A percentile compares a stretch with the other conserved stretches of the same genome.
Evolutionary conservation across 2,329 filamentous ascomycete species (phyloP).

Genomic region (Dothistroma pini): DNA sequence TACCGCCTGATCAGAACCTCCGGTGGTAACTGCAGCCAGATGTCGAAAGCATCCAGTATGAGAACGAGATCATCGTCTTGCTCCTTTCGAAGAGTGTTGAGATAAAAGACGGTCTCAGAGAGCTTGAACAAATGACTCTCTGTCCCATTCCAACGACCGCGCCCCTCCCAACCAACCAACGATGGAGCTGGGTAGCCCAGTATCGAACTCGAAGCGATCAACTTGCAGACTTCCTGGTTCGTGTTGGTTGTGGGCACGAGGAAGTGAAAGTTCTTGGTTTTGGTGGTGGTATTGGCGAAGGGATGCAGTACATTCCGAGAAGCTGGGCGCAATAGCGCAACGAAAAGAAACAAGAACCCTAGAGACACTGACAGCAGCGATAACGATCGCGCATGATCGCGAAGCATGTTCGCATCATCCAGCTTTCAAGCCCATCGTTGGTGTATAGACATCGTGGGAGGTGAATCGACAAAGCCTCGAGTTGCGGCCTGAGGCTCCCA

Average conservation of each 20-base stretch:
- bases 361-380: too few relatives aligned
- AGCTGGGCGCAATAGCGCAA: too few relatives aligned
- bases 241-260: constrained; percentile 1
- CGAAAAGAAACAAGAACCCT: too few relatives aligned
- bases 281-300: too few relatives aligned
- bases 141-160: constrained; percentile 13
- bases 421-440: too few relatives aligned
- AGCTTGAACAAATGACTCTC: constrained; percentile 19
- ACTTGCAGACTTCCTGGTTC: constrained; percentile 8
- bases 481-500: too few relatives aligned
- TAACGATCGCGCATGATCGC: too few relatives aligned
- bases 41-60: constrained; percentile 60
- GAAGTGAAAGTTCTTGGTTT: too few relatives aligned
- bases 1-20: constrained; percentile 61
- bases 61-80: constrained; percentile 55
- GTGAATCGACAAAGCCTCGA: too few relatives aligned
- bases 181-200: constrained; percentile 10
- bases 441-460: too few relatives aligned
- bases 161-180: constrained; percentile 3
- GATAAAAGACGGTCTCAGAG: constrained; percentile 15
- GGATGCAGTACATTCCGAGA: too few relatives aligned
- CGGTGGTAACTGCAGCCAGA: constrained; percentile 62
- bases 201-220: constrained; percentile 7
- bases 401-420: too few relatives aligned
- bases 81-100: constrained; percentile 10